Base-by-base conservation (phyloP, 768 basidiomycete species). In the Suillus bovinus region DNA sequence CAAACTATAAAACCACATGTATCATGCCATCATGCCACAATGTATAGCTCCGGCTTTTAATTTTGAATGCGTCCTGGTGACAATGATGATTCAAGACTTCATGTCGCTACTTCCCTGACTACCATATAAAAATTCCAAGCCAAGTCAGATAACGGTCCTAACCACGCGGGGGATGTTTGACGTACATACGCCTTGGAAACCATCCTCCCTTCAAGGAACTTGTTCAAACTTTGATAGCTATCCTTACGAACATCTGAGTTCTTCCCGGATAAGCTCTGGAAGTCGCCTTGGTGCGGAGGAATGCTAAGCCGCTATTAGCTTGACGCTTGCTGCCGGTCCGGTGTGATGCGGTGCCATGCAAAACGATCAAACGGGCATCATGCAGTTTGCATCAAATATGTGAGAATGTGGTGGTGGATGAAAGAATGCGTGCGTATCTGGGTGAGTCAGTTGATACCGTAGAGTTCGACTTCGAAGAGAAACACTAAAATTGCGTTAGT, bases 101-200 rank as follows among this genome's bases (percentile, higher is more conserved):
- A 27, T 29, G 20, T 52, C 31, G 20, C 50, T 31, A 52, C 50
- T 29, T n/a, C 27, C 49, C 49, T 52, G 31, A 50, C 49, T 29
- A 50, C 49, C 50, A 52, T 33, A 31, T n/a, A 52, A 6, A 13
- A 52, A n/a, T n/a, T 52, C 31, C n/a, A 52, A 52, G 20, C 27
- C 17, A 50, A 50, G 29, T 31, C 29, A 52, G 50, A 52, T 52
- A 52, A 52, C 50, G 29, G 29, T 52, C 50, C 34, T 52, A 20
- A n/a, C 20, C 31, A 11, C 11, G 10, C 50, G 20, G 29, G 29
- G 49, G 29, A 29, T 17, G 27, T 16, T 20, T 50, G 27, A 5
- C 17, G 50, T 52, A 52, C 50, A 31, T 52, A 52, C 29, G 50
- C 50, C 27, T n/a, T 52, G 50, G 50, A 33, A 52, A 52, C 31